Base-by-base conservation (phyloP, 2,329 filamentous ascomycete species). In the Alternaria angustiovoidea region DNA sequence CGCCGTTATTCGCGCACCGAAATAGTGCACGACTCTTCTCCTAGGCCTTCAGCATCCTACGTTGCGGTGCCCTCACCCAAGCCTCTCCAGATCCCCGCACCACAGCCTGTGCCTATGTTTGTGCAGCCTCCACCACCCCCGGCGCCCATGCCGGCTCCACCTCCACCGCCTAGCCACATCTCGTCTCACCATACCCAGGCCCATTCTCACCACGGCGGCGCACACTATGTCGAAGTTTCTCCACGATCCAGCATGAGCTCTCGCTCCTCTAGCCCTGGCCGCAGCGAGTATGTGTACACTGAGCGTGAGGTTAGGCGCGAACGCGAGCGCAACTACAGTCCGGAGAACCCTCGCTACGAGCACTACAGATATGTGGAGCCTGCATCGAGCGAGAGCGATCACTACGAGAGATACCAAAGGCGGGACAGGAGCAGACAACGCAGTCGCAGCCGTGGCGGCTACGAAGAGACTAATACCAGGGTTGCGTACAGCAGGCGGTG, bases 321-420 rank as follows among this genome's bases (percentile, higher is more conserved):
- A 51, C 72, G 81, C 22, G 78, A 81, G 67, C 64, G 66, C 55
- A 69, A 74, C 54, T 74, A 78, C 41, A 76, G 74, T 49, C 78
- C 77, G 2, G 69, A 70, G 32, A 67, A 67, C 34, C 74, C 75
- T 24, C 75, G 79, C 20, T 83, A 82, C 64, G 81, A 83, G 62
- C 80, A 79, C 38, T 83, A 80, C 62, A 72, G 81, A 42, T 83
- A 84, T 63, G 78, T 84, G 7, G 79, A 83, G 66, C 74, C 77
- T 43, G 74, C 75, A 48, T 65, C 71, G 54, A 73, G 65, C 43
- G 73, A 72, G 63, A 74, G 63, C 48, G 73, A 73, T 53, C 61
- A 70, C n/a, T 73, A 67, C 44, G 66, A 70, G 54, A 63, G 70
- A 52, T 68, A 67, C 42, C 61, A 67, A 54, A 60, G 71, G 44